phyloP scores from a whole-genome alignment of 257 asterid species.

The Coffea canephora region DNA sequence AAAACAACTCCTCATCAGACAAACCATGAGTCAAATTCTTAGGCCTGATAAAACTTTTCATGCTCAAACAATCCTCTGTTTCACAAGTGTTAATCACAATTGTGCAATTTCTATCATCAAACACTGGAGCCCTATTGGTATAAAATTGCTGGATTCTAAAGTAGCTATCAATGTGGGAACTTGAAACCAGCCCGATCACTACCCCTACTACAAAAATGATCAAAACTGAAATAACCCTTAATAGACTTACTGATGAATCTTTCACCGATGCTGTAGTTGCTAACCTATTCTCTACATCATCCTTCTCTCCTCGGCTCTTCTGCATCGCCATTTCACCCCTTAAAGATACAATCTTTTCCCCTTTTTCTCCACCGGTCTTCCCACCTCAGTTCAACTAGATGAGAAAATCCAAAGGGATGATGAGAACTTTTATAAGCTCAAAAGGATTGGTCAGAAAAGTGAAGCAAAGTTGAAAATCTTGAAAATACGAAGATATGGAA shows the following conservation, averaged over 20 bases:
- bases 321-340: conserved; percentile 13
- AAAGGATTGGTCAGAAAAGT: neutral
- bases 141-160: conserved; percentile 44
- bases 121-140: neutral
- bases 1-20: conserved; percentile 80
- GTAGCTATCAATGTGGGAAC: conserved; percentile 73
- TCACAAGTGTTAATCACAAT: conserved; percentile 31
- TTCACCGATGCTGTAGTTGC: conserved; percentile 16
- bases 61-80: conserved; percentile 51
- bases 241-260: conserved; percentile 62
- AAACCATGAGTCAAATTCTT: conserved; percentile 54
- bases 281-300: conserved; percentile 42
- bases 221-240: conserved; percentile 53
- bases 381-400: neutral
- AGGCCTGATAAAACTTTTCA: conserved; percentile 52
- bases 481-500: neutral
- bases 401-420: conserved; percentile 1
- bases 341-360: neutral
- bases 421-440: conserved; percentile 2
- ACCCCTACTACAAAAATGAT: conserved; percentile 77
- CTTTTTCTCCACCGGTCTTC: neutral
- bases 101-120: conserved; percentile 21
- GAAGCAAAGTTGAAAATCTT: neutral
- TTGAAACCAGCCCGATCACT: conserved; percentile 78
- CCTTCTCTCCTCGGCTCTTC: conserved; percentile 63